A percentile compares a stretch with the other conserved stretches of the same genome.
phyloP scores from a whole-genome alignment of 345 rosid genomes.

The Dipteronia dyeriana region DNA sequence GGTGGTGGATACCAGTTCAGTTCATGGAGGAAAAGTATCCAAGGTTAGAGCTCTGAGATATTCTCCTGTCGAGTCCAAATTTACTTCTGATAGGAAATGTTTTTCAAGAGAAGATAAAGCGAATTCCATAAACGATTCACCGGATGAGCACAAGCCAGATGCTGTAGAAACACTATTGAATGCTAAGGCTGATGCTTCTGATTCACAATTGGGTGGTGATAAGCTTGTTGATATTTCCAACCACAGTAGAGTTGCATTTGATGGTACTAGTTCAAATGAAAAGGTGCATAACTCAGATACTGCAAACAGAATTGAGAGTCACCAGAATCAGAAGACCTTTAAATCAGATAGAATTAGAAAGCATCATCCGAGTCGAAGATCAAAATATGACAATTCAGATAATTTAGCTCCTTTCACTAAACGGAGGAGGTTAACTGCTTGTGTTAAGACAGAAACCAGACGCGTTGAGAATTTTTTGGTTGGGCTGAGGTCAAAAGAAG shows the following conservation, averaged over 20 bases:
- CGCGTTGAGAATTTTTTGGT: constrained; percentile 28
- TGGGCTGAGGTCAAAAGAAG: constrained; percentile 34
- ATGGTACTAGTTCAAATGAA: constrained; percentile 21
- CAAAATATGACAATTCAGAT: constrained; percentile 38
- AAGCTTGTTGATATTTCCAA: constrained; percentile 4
- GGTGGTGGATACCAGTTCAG: constrained; percentile 61
- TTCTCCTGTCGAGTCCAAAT: constrained; percentile 33
- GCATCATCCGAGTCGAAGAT: constrained; percentile 44
- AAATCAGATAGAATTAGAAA: constrained; percentile 37
- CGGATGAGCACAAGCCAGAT: constrained; percentile 16
- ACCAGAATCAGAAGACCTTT: constrained; percentile 18
- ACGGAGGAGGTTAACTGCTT: constrained; percentile 55
- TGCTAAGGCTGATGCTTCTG: constrained; percentile 17
- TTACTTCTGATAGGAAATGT: constrained; percentile 22
- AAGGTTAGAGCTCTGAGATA: constrained; percentile 45
- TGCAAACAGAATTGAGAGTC: constrained; percentile 31
- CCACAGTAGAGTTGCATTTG: constrained; percentile 13
- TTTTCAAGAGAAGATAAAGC: constrained; percentile 22
- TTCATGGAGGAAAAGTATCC: constrained; percentile 35
- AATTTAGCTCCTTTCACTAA: constrained; percentile 45
- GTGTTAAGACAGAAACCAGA: constrained; percentile 42
- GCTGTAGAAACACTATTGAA: constrained; percentile 2
- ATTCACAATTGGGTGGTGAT: constrained; percentile 9
- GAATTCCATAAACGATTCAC: constrained; percentile 22
- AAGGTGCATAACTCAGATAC: constrained; percentile 27